Base-by-base conservation (phyloP, 2,329 filamentous ascomycete genomes). In the Stagonosporopsis vannaccii region DNA sequence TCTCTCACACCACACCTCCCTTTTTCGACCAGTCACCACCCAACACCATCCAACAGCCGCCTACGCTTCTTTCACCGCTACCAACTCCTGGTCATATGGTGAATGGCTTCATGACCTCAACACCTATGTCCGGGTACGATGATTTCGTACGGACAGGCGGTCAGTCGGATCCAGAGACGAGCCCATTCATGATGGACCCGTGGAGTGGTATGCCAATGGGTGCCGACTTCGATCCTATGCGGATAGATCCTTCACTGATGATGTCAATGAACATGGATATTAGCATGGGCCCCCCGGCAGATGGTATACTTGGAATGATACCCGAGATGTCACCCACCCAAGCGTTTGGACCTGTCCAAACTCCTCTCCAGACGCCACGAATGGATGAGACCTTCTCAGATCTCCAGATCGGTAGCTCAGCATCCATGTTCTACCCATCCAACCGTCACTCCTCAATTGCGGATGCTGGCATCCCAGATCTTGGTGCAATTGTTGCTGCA, bases 111-210 rank as follows among this genome's bases (percentile, higher is more conserved):
- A 65, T 79, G 35, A 74, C 79, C 25, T 74, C 76, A 11, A 80
- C 79, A 19, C 77, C 79, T 12, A 75, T 81, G 63, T 78, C 79
- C 19, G 78, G 77, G 13, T 82, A 79, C 56, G 77, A 80, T 19
- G 79, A 81, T 28, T 80, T 81, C 54, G 68, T 75, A 28, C 61
- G 73, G 43, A 73, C 72, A 22, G 74, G 73, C 15, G 78, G 80
- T 28, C 70, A 73, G 22, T 75, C 79, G 2, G 79, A 81, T 8
- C 70, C 71, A 13, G 74, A 70, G 15, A 70, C 76, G 8, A 81
- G 78, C 63, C 80, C 80, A 4, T 82, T 81, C 67, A 75, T 81
- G 71, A 75, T 82, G 64, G 80, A 82, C 60, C 69, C 71, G 6
- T 82, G 80, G 80, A 73, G 72, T 39, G 74, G 79, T 48, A 77